phyloP scores from a whole-genome alignment of 169 alveolate genomes.

The Plasmodium gonderi region DNA sequence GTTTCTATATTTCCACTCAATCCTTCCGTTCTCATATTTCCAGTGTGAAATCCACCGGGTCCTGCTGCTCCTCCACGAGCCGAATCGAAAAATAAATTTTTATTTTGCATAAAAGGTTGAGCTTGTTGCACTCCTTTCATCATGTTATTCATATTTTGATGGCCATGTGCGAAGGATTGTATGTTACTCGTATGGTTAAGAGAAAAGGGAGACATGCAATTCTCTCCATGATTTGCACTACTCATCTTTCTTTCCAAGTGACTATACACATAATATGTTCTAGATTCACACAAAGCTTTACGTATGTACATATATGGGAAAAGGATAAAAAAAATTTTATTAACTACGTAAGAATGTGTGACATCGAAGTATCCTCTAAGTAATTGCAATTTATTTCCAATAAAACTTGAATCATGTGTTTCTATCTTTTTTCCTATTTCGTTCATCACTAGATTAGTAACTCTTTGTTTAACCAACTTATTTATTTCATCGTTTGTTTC shows the following conservation, averaged over 20 bases:
- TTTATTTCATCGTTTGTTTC: conserved; percentile 29
- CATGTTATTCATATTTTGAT: not conserved
- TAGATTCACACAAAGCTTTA: conserved; percentile 55
- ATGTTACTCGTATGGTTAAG: not conserved
- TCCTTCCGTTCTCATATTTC: not conserved
- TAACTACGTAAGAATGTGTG: conserved; percentile 50
- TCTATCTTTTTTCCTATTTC: conserved; percentile 63
- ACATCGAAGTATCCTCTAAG: conserved; percentile 51
- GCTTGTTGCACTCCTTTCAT: not conserved
- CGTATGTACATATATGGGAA: conserved; percentile 70
- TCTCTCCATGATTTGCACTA: not conserved
- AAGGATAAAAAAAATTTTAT: conserved; percentile 49
- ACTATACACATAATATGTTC: conserved; percentile 67
- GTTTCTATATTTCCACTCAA: not conserved
- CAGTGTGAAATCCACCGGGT: too few relatives aligned
- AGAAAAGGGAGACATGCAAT: conserved; percentile 6
- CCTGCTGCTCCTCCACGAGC: too few relatives aligned
- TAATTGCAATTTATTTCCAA: conserved; percentile 23
- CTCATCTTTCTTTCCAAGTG: conserved; percentile 57
- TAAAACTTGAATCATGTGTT: conserved; percentile 36
- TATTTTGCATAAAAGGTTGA: not conserved
- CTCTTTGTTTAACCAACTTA: conserved; percentile 29
- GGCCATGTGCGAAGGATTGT: not conserved
- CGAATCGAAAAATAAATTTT: not conserved
- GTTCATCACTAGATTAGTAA: conserved; percentile 48